phyloP scores from a whole-genome alignment of 805 yeast species.

The Yarrowia sp. region DNA sequence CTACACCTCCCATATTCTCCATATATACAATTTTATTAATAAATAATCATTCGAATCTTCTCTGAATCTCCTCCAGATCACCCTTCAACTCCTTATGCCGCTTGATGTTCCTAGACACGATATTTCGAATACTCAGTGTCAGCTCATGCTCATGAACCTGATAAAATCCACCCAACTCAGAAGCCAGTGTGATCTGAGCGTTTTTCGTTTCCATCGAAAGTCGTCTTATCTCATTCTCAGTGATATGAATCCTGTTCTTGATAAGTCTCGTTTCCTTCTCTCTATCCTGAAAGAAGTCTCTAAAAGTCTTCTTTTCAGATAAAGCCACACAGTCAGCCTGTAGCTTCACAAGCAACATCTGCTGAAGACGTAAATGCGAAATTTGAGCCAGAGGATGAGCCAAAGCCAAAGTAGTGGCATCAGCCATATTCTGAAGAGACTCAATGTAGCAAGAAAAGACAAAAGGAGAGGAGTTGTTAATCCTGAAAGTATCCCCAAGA shows the following conservation, averaged over 20 bases:
- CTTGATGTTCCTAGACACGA: conserved; percentile 31
- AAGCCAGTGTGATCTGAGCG: conserved; percentile 41
- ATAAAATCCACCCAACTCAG: conserved; percentile 43
- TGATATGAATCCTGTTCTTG: conserved; percentile 36
- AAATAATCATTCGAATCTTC: neutral
- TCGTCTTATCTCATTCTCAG: conserved; percentile 36
- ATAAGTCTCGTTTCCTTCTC: conserved; percentile 37
- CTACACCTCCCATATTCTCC: neutral
- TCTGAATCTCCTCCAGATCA: conserved; percentile 24
- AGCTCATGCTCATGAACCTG: conserved; percentile 39
- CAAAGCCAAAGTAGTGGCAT: neutral
- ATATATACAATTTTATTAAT: too few relatives aligned
- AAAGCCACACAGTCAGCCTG: conserved; percentile 34
- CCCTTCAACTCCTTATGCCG: conserved; percentile 31
- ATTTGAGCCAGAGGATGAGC: conserved; percentile 36
- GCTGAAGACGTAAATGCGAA: conserved; percentile 33
- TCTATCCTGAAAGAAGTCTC: conserved; percentile 38
- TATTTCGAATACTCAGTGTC: conserved; percentile 32
- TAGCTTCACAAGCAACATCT: conserved; percentile 30
- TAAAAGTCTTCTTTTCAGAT: conserved; percentile 36
- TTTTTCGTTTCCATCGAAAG: conserved; percentile 38
- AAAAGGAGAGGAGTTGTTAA: conserved; percentile 14
- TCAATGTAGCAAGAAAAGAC: conserved; percentile 22
- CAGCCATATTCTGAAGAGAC: conserved; percentile 26
- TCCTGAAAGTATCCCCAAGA: neutral